A percentile compares a stretch with the other conserved stretches of the same genome.
These are phyloP conservation scores for Aspergillus tamarii DNA, from an alignment of 2,329 filamentous ascomycete genomes.

Conservation along the genomic window DNA sequence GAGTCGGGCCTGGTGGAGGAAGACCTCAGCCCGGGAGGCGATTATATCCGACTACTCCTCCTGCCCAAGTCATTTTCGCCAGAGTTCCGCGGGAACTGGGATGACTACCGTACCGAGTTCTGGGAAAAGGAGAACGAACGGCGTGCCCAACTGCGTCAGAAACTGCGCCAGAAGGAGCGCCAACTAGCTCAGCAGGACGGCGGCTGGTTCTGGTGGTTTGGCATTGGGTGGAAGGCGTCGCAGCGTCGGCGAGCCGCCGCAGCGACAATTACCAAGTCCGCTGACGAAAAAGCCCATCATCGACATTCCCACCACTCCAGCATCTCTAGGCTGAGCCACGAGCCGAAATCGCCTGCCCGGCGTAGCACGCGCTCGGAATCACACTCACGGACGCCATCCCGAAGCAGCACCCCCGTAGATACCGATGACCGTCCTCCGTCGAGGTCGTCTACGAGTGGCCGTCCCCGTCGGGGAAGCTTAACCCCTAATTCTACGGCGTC, in stretches of 20 bases:
- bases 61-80: constrained; percentile 94
- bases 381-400: constrained; percentile 47
- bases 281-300: constrained; percentile 36
- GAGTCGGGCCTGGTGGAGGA: constrained; percentile 73
- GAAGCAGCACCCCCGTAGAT: constrained; percentile 45
- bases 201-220: constrained; percentile 84
- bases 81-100: constrained; percentile 95
- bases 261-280: constrained; percentile 29
- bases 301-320: constrained; percentile 34
- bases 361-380: constrained; percentile 43
- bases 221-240: constrained; percentile 52
- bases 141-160: constrained; percentile 70
- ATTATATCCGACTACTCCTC: constrained; percentile 87
- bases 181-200: constrained; percentile 69
- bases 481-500: constrained; percentile 32
- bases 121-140: constrained; percentile 97
- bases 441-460: constrained; percentile 34
- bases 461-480: constrained; percentile 40
- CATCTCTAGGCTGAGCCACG: constrained; percentile 32
- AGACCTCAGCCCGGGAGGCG: constrained; percentile 85
- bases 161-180: constrained; percentile 69
- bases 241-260: constrained; percentile 34
- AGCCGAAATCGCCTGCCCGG: constrained; percentile 33
- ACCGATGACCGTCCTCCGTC: constrained; percentile 42
- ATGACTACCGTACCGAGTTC: constrained; percentile 89